Conservation (phyloP, 2,329 filamentous ascomycete species). For the Pseudogymnoascus sp. region DNA sequence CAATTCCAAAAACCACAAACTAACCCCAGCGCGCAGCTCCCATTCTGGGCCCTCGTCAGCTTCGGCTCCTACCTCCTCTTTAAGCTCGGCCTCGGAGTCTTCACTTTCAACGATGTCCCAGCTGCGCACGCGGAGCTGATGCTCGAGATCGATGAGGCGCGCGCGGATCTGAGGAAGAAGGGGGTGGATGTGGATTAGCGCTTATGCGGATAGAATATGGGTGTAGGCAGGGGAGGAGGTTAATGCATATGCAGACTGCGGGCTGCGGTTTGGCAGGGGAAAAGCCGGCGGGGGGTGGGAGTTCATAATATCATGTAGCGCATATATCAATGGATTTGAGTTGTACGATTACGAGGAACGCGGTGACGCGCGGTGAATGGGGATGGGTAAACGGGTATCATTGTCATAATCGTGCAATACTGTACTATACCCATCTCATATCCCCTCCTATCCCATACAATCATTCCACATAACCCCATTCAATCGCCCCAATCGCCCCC, state of each 20-base stretch:
- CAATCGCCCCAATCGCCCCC: neutral
- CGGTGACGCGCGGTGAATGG: neutral
- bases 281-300: neutral
- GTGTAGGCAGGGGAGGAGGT: neutral
- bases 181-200: conserved; percentile 51
- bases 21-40: conserved; percentile 49
- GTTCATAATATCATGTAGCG: conserved; percentile 3
- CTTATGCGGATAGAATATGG: neutral
- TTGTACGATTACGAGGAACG: neutral
- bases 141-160: conserved; percentile 70
- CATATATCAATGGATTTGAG: neutral
- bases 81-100: conserved; percentile 83
- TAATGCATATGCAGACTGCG: neutral
- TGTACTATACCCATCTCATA: neutral
- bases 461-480: neutral
- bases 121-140: conserved; percentile 84
- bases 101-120: conserved; percentile 95
- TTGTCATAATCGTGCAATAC: neutral
- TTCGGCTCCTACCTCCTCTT: conserved; percentile 89
- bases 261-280: neutral
- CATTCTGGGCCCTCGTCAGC: conserved; percentile 84
- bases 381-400: conserved; percentile 3
- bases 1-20: no score
- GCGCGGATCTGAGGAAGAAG: conserved; percentile 61
- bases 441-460: neutral